Conservation (phyloP, 768 basidiomycete genomes). For the Leccinum uliginosum region DNA sequence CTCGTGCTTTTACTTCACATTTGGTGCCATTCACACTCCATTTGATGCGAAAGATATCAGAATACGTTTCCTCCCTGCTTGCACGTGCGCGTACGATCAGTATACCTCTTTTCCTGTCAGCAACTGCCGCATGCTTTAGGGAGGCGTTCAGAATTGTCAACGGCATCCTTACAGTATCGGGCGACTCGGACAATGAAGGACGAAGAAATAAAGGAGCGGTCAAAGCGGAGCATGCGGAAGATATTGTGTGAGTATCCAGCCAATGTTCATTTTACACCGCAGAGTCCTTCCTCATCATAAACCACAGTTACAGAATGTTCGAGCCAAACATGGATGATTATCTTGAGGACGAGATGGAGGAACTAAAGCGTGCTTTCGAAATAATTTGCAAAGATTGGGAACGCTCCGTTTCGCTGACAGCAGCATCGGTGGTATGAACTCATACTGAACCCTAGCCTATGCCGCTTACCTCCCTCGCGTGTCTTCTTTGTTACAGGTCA, state of each 20-base stretch:
- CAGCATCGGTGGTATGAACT: conserved; percentile 34
- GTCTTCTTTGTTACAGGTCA: conserved; percentile 4
- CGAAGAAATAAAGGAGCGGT: conserved; percentile 27
- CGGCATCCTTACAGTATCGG: conserved; percentile 56
- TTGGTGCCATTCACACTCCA: background rate
- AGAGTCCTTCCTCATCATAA: background rate
- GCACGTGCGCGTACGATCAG: conserved; percentile 73
- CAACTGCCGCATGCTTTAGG: conserved; percentile 84
- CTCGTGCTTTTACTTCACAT: background rate
- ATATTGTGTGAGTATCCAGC: conserved; percentile 63
- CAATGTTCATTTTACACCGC: background rate
- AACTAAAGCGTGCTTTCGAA: conserved; percentile 69
- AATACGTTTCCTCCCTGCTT: conserved; percentile 79
- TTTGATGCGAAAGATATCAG: conserved; percentile 57
- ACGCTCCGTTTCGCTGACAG: conserved; percentile 33
- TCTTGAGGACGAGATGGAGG: conserved; percentile 88
- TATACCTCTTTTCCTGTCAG: conserved; percentile 69
- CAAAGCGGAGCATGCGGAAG: conserved; percentile 59
- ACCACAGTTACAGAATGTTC: conserved; percentile 83
- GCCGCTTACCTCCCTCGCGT: background rate
- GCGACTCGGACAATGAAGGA: conserved; percentile 2
- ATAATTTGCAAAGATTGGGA: conserved; percentile 80
- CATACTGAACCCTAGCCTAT: background rate
- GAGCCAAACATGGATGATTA: conserved; percentile 98
- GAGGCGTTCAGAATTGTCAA: conserved; percentile 88